Base-by-base conservation (phyloP, 257 asterid species). In the Solanum neorickii region DNA sequence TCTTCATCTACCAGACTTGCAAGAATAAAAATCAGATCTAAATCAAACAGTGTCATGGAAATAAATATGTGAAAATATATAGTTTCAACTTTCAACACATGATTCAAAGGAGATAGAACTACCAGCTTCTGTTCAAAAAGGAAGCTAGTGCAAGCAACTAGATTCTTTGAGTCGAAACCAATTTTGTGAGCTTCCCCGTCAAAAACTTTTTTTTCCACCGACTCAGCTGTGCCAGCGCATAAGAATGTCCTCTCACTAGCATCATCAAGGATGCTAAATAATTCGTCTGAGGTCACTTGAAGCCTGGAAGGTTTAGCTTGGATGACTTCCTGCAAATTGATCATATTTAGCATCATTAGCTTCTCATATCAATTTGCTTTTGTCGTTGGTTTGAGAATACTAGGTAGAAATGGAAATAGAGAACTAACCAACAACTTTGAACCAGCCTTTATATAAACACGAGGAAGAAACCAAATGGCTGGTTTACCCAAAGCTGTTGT, bases 171-270 rank as follows among this genome's bases (percentile, higher is more conserved):
- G 88, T 94, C 98, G 62, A 93, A 93, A 90, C 97, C 90, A 87
- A 90, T 89, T 89, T 92, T 93, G 41, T 89, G 92, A 90, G 95
- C 92, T 89, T 94, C 97, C 75, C 93, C 95, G 88, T 92, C 95
- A 84, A 97, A 95, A n/a, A 97, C 90, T 56, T 93, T 92, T 83
- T 93, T 97, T 44, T 90, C 93, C 91, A 97, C 89, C 29, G 93
- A 87, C 83, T 95, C 98, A 77, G 98, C 97, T 33, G 96, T 93
- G 76, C 99, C 99, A 77, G 94, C 97, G 90, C 98, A 92, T 86
- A 97, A 91, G 91, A 97, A 96, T 80, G 99, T 95, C 82, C 94
- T 90, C 93, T 97, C 99, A 89, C 98, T 94, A 88, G 99, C 98
- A 91, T 92, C 95, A 91, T 97, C 99, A 91, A 97, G 98, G 91